Evolutionary conservation across 2,329 filamentous ascomycete genomes (phyloP), one percentile per base, ranked within the genome.

Genomic region (Apiospora arundinis): DNA sequence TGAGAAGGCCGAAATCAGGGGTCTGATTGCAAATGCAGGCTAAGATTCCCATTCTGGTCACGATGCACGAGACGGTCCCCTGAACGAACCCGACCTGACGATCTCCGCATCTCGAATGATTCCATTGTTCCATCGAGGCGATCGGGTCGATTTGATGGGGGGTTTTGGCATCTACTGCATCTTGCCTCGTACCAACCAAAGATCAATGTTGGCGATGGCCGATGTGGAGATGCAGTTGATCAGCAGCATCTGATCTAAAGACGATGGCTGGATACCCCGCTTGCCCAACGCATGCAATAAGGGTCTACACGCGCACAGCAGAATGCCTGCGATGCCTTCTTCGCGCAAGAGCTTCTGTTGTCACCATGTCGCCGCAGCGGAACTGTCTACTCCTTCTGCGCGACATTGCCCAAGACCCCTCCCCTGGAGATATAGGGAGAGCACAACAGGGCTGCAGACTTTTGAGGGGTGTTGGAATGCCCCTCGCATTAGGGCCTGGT

Each of bases 51-150:
- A 63, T 63, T 40, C 18, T 63, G 14, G 32, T 63, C 32, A 63
- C 56, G 56, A 63, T 63, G 56, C 56, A 63, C 32, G 56, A 63
- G 56, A 63, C 56, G 56, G 28, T 63, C 56, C 21, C 56, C 21
- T 63, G 52, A 60, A 18, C n/a, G 18, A 63, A 9, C 32, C 32
- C 56, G 56, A 63, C 8, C 21, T 18, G 49, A 28, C 23, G 28
- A 37, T 18, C 25, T 18, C 28, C 18, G 8, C 56, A 37, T 23
- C 49, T n/a, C 25, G 32, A 40, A 60, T 56, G 49, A 25, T 11
- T 37, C 40, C 2, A 32, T 37, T 12, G 28, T 9, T 25, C 25
- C 25, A 32, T 9, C 14, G 25, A 56, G 25, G 14, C 6, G 25
- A 14, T 18, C 42, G 28, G 5, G 28, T 32, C 18, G 52, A 28